Percentiles rank a stretch among this genome's conserved stretches.
Conservation (phyloP, 2,329 filamentous ascomycete genomes). For the Trichocomaceae sp. region DNA sequence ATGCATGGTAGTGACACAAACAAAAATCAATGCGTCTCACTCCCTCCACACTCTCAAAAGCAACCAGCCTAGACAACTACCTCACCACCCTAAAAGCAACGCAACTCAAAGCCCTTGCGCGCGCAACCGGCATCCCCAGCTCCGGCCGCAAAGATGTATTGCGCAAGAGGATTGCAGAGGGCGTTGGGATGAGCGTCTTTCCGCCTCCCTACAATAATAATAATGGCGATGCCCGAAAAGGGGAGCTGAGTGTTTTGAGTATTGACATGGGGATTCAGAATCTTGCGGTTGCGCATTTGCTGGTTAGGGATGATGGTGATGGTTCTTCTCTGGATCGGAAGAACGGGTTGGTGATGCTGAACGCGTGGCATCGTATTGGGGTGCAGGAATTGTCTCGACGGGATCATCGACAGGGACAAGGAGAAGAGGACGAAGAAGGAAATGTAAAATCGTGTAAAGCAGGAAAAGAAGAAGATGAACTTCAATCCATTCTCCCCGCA, state of each 20-base stretch:
- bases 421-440: neutral
- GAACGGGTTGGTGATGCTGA: constrained; percentile 21
- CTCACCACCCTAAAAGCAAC: constrained; percentile 43
- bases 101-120: constrained; percentile 54
- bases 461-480: neutral
- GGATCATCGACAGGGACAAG: neutral
- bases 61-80: neutral
- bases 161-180: constrained; percentile 41
- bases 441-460: too few species aligned
- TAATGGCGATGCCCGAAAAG: neutral
- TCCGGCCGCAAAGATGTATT: constrained; percentile 56
- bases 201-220: constrained; percentile 1
- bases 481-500: neutral
- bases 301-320: constrained; percentile 26
- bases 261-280: constrained; percentile 83
- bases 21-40: constrained; percentile 7
- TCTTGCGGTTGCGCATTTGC: constrained; percentile 64
- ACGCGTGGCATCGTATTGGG: constrained; percentile 38
- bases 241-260: constrained; percentile 55
- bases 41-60: neutral
- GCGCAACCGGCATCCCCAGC: constrained; percentile 53
- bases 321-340: neutral
- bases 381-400: constrained; percentile 22
- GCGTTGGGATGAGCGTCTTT: constrained; percentile 15
- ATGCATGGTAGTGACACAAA: too few species aligned